phyloP scores from a whole-genome alignment of 192 early-diverging fungal species.

The Podila epigama region DNA sequence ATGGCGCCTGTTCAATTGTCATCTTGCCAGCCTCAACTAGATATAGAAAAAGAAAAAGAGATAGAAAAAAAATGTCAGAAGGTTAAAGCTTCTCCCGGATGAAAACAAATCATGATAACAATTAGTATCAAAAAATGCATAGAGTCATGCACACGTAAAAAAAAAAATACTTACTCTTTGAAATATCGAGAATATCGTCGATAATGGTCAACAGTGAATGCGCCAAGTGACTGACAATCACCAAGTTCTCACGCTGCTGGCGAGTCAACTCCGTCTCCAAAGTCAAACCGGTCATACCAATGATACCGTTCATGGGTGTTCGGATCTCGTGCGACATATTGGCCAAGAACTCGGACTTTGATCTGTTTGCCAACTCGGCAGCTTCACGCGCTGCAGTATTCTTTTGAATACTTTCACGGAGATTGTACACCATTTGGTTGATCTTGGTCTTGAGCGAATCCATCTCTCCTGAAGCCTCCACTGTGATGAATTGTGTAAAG shows the following conservation, averaged over 20 bases:
- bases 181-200: conserved; percentile 87
- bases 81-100: background rate
- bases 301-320: conserved; percentile 87
- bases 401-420: conserved; percentile 80
- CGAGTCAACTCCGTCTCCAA: conserved; percentile 81
- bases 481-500: conserved; percentile 76
- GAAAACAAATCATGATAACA: background rate
- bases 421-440: conserved; percentile 83
- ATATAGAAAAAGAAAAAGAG: background rate
- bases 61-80: background rate
- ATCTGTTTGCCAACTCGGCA: conserved; percentile 83
- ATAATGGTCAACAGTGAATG: conserved; percentile 80
- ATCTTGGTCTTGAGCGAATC: conserved; percentile 83
- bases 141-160: too few relatives aligned
- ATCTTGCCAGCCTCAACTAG: conserved; percentile 83
- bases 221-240: conserved; percentile 77
- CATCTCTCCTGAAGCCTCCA: conserved; percentile 87
- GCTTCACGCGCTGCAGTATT: conserved; percentile 81
- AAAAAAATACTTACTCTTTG: conserved; percentile 59
- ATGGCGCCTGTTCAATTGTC: conserved; percentile 77
- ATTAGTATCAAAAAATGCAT: background rate
- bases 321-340: conserved; percentile 70
- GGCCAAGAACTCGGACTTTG: conserved; percentile 75
- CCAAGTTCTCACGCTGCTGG: conserved; percentile 81
- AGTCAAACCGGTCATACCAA: conserved; percentile 76